Percentiles rank a stretch among this genome's conserved stretches.
phyloP scores from a whole-genome alignment of 1,284 basidiomycete species.

The Quambalaria eucalypti region DNA sequence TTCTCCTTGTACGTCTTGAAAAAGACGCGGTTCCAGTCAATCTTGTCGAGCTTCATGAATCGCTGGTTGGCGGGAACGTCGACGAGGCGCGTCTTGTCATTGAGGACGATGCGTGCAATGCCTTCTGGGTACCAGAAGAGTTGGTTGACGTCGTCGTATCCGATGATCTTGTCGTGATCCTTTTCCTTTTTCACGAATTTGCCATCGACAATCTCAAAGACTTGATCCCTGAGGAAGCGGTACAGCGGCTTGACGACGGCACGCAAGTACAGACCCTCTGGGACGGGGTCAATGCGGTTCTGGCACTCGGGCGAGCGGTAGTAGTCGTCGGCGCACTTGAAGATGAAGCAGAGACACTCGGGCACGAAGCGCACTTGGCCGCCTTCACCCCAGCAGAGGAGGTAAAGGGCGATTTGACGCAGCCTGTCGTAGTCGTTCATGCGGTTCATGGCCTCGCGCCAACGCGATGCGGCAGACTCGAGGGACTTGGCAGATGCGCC shows the following conservation, averaged over 20 bases:
- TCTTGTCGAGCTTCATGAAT: conserved; percentile 48
- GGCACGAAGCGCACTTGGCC: conserved; percentile 97
- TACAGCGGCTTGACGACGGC: conserved; percentile 93
- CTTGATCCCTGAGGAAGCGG: conserved; percentile 91
- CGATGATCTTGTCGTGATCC: conserved; percentile 91
- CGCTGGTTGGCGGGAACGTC: conserved; percentile 45
- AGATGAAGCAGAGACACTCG: conserved; percentile 96
- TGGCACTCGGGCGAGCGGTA: conserved; percentile 99
- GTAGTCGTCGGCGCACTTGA: conserved; percentile 99
- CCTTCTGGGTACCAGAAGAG: conserved; percentile 99
- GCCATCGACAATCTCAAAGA: conserved; percentile 91
- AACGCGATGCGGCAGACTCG: conserved; percentile 75
- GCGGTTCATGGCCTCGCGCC: conserved; percentile 95
- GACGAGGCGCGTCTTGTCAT: conserved; percentile 65
- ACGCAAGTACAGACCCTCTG: conserved; percentile 86
- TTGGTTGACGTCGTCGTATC: conserved; percentile 98
- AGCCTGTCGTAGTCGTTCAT: conserved; percentile 98
- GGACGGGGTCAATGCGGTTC: conserved; percentile 80
- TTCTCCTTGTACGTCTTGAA: conserved; percentile 48
- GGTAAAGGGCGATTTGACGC: conserved; percentile 87
- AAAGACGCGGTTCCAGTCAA: conserved; percentile 45
- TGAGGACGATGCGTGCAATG: conserved; percentile 78
- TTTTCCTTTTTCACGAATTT: conserved; percentile 81
- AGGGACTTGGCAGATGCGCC: conserved; percentile 66
- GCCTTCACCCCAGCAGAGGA: conserved; percentile 96